Conservation (phyloP, 2,329 filamentous ascomycete species). For the Xylaria sp. region DNA sequence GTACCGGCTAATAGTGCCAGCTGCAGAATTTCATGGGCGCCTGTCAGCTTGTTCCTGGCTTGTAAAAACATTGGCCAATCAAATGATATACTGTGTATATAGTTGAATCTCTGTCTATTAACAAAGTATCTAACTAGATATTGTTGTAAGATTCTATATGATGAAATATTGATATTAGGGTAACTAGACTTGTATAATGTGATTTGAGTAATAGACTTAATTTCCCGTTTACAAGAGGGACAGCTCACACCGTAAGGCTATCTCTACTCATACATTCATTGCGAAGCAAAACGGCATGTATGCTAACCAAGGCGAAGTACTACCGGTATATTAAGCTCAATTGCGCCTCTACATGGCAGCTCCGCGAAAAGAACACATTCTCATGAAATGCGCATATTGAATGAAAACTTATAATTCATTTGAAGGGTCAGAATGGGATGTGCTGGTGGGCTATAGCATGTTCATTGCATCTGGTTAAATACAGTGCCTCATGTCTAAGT, state of each 20-base stretch:
- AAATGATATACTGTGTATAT: conserved; percentile 19
- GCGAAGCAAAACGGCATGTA: background rate
- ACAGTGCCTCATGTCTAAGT: background rate
- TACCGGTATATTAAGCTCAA: background rate
- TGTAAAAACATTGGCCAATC: conserved; percentile 23
- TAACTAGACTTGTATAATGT: background rate
- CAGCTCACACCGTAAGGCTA: background rate
- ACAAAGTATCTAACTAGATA: no score
- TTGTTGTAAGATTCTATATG: background rate
- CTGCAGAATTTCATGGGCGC: background rate
- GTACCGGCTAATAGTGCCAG: background rate
- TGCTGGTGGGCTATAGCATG: conserved; percentile 4
- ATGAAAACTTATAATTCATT: background rate
- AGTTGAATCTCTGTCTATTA: background rate
- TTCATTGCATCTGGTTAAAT: conserved; percentile 3
- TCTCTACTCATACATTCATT: background rate
- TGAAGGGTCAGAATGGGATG: background rate
- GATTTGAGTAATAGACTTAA: background rate
- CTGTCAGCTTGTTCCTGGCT: background rate
- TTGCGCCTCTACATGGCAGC: background rate
- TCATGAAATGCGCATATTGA: background rate
- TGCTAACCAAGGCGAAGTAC: background rate
- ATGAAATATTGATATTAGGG: background rate
- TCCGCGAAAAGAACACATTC: background rate
- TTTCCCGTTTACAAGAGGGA: background rate